Evolutionary conservation across 352 stramenopile species (phyloP), one percentile per base, ranked within the genome.

Genomic region (Pythium coloratum): DNA sequence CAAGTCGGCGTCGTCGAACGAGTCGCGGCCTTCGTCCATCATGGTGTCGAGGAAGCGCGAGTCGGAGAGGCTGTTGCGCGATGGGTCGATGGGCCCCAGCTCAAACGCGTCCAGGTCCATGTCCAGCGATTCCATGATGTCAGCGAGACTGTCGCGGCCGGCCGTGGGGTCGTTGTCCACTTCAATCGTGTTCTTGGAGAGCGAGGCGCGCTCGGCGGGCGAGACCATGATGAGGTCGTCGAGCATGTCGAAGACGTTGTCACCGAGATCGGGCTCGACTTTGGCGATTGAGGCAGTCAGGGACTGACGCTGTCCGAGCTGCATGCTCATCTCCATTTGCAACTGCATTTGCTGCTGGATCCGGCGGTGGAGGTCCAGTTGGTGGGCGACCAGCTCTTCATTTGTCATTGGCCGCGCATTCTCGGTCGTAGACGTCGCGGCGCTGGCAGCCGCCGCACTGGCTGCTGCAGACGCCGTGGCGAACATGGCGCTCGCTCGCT

Each of bases 201-300:
- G 61, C n/a, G 78, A 89, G 33, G 70, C 75, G 59, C 85, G 80
- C 63, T 91, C 82, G 6, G 82, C 68, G 46, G 46, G 46, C 7
- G 81, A 76, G 66, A 94, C 90, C 81, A 91, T 90, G 67, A 94
- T 92, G 63, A 94, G 78, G 60, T 94, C 86, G 75, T 94, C 86
- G 38, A 94, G 74, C 86, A 94, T 94, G 69, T 94, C 86, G 66
- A 94, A 94, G 33, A 94, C 82, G 73, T 89, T 94, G 74, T 94
- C 86, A 38, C 82, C 84, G 30, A 92, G 68, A 62, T 94, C 86
- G 2, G 86, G 84, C 71, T 94, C 86, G 47, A 94, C 82, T 64
- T 90, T 90, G 36, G 67, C 65, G 24, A 91, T 78, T 9, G 77
- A 84, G 12, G 82, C 73, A 49, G 84, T 89, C 50, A 92, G 83